These are phyloP conservation scores for Tarenaya hassleriana DNA, from an alignment of 345 rosid species.

Conservation along the genomic window DNA sequence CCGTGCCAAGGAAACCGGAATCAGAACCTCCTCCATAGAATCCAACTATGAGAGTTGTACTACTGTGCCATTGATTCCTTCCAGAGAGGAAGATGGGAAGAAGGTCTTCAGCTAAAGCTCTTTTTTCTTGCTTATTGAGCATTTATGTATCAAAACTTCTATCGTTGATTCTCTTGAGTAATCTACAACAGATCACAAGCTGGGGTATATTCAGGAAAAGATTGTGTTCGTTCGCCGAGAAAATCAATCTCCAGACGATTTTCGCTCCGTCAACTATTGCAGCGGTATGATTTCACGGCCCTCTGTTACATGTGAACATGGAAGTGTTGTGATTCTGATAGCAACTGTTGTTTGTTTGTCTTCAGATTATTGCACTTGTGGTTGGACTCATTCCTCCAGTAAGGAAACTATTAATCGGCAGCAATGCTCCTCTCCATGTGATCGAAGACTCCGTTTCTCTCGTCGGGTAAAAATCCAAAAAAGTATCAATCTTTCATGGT, in stretches of 20 bases:
- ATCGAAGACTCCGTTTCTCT: constrained; percentile 48
- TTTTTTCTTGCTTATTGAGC: too few relatives aligned
- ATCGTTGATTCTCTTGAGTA: too few relatives aligned
- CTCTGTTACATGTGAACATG: not conserved
- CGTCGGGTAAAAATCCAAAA: constrained; percentile 40
- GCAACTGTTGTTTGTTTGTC: constrained; percentile 7
- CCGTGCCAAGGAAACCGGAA: constrained; percentile 18
- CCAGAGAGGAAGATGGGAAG: constrained; percentile 15
- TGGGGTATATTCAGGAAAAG: constrained; percentile 25
- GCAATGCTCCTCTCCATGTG: constrained; percentile 49
- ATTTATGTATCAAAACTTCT: too few relatives aligned
- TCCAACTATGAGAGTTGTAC: constrained; percentile 26
- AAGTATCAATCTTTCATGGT: not conserved
- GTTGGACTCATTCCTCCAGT: constrained; percentile 39
- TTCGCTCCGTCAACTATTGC: constrained; percentile 57
- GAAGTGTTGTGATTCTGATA: not conserved
- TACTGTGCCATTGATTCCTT: constrained; percentile 38
- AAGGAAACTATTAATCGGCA: constrained; percentile 43
- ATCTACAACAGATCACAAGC: constrained; percentile 24
- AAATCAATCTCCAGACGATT: constrained; percentile 36
- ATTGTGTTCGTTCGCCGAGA: constrained; percentile 18
- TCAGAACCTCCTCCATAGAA: constrained; percentile 13
- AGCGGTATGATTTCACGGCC: constrained; percentile 34
- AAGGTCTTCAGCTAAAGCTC: too few relatives aligned
- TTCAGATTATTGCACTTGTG: constrained; percentile 46